Evolutionary conservation across 192 early-diverging fungal species (phyloP).

Genomic region (Backusella luteola): DNA sequence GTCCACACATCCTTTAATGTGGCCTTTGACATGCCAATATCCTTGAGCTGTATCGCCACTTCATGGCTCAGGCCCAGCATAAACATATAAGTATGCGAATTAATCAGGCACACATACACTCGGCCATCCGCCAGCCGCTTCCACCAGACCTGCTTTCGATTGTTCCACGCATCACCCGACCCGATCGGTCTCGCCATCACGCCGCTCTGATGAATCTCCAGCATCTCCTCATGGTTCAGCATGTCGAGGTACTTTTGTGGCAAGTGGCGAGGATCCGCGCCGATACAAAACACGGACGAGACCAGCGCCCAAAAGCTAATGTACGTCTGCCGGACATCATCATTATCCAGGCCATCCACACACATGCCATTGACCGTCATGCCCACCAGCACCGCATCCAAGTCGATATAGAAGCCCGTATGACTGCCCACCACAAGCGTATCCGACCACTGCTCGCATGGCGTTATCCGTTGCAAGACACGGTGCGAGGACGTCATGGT

Average conservation of each 20-base stretch:
- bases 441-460: constrained; percentile 22
- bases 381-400: constrained; percentile 30
- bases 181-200: constrained; percentile 30
- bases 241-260: constrained; percentile 24
- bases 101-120: constrained; percentile 29
- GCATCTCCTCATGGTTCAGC: constrained; percentile 30
- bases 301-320: constrained; percentile 35
- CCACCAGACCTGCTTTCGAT: constrained; percentile 36
- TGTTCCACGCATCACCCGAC: constrained; percentile 23
- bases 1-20: constrained; percentile 31
- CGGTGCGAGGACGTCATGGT: constrained; percentile 31
- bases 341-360: constrained; percentile 31
- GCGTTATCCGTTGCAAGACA: constrained; percentile 26
- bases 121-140: constrained; percentile 25
- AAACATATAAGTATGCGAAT: constrained; percentile 21
- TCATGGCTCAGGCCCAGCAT: constrained; percentile 19
- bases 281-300: constrained; percentile 35
- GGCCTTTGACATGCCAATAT: constrained; percentile 18
- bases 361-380: constrained; percentile 31
- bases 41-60: constrained; percentile 7
- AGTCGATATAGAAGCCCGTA: constrained; percentile 28
- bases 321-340: constrained; percentile 29
- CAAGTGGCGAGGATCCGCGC: constrained; percentile 29
- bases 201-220: constrained; percentile 31
- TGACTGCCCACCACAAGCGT: constrained; percentile 13